Conservation (phyloP, 1,284 basidiomycete genomes). For the Vanrija sp. region DNA sequence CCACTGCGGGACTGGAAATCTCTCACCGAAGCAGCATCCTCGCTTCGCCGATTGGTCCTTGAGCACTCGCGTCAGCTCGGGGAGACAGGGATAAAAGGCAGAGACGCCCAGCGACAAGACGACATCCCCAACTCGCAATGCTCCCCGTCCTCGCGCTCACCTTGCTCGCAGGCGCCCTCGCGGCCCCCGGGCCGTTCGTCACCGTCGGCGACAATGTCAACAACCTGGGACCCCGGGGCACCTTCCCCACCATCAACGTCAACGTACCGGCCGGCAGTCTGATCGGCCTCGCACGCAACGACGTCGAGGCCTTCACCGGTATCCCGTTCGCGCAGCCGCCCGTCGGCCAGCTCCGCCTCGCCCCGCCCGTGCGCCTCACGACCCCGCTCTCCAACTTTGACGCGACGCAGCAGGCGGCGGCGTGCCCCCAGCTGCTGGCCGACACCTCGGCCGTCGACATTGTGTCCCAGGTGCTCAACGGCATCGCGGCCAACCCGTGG, state of each 20-base stretch:
- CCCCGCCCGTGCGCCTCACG: slow-evolving; percentile 49
- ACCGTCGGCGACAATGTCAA: not conserved
- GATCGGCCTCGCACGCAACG: slow-evolving; percentile 1
- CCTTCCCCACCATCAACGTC: not conserved
- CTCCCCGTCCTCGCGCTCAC: not conserved
- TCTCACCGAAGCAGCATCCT: no score
- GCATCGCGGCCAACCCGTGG: not conserved
- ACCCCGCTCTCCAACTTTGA: slow-evolving; percentile 24
- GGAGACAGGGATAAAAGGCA: no score
- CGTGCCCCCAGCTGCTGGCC: slow-evolving; percentile 12
- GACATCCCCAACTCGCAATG: no score
- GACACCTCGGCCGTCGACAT: slow-evolving; percentile 1
- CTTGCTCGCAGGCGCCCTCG: slow-evolving; percentile 1
- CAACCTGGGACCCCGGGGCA: slow-evolving; percentile 2
- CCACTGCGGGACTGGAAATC: no score
- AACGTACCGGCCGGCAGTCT: slow-evolving; percentile 10
- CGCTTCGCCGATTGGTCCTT: no score
- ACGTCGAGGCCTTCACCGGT: slow-evolving; percentile 42
- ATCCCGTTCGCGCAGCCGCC: slow-evolving; percentile 63
- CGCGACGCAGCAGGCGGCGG: slow-evolving; percentile 2
- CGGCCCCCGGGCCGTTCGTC: slow-evolving; percentile 1
- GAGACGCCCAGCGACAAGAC: no score
- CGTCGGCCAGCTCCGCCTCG: slow-evolving; percentile 20
- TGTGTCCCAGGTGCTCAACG: not conserved
- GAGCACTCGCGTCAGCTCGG: no score